Percentiles rank a stretch among this genome's conserved stretches.
Evolutionary conservation across 2,329 filamentous ascomycete species (phyloP).

Genomic region (Decorospora gaudefroyi): DNA sequence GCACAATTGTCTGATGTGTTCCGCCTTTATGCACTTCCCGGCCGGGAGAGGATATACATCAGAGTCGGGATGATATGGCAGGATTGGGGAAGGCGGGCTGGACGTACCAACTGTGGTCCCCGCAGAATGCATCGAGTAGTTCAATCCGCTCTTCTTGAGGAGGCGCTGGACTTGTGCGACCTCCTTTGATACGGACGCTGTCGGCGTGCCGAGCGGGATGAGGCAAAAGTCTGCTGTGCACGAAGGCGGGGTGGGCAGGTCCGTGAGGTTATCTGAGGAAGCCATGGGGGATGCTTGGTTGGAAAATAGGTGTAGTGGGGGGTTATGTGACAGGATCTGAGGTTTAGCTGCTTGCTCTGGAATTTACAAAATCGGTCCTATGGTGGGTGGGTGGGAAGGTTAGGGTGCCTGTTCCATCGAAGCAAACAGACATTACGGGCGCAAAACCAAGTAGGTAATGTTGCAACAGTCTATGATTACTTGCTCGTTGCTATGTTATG

Average conservation of each 20-base stretch:
- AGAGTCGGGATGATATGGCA: not conserved
- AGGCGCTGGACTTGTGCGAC: constrained; percentile 87
- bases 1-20: constrained; percentile 1
- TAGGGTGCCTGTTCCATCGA: no score
- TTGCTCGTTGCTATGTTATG: no score
- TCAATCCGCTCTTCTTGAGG: constrained; percentile 77
- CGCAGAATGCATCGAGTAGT: constrained; percentile 88
- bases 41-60: constrained; percentile 7
- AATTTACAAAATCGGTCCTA: no score
- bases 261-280: constrained; percentile 24
- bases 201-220: constrained; percentile 70
- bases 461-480: no score
- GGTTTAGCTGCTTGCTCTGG: no score
- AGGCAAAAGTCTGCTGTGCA: constrained; percentile 92
- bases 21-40: constrained; percentile 5
- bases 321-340: no score
- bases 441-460: no score
- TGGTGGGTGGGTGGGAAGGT: no score
- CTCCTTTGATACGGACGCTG: constrained; percentile 62
- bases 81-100: not conserved
- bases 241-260: constrained; percentile 64
- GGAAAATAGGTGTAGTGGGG: no score
- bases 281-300: constrained; percentile 32
- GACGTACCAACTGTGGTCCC: constrained; percentile 84
- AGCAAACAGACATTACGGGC: no score